phyloP scores from a whole-genome alignment of 768 basidiomycete species.

The Dioszegia crocea region DNA sequence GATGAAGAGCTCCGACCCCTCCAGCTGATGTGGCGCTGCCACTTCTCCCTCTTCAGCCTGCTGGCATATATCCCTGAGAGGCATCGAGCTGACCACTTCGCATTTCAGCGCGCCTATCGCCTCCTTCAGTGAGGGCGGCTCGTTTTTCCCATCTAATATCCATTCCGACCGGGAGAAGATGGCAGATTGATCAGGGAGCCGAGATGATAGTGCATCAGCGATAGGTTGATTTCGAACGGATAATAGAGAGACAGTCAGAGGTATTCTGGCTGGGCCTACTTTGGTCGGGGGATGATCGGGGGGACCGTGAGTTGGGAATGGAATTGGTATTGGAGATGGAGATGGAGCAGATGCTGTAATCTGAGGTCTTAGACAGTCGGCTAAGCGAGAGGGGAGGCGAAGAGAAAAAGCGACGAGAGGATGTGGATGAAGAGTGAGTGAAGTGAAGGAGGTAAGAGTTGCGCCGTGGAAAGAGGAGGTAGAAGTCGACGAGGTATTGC shows the following conservation, averaged over 20 bases:
- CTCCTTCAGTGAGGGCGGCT: conserved; percentile 23
- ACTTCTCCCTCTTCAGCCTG: not conserved
- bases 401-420: conserved; percentile 87
- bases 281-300: not conserved
- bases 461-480: conserved; percentile 69
- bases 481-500: conserved; percentile 51
- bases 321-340: not conserved
- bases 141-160: not conserved
- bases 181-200: conserved; percentile 50
- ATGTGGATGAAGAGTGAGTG: conserved; percentile 80
- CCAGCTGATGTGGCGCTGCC: not conserved
- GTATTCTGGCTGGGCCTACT: conserved; percentile 15
- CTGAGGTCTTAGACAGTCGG: conserved; percentile 51
- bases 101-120: conserved; percentile 73
- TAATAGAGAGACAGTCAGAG: conserved; percentile 68
- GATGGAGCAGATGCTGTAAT: conserved; percentile 15
- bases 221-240: conserved; percentile 62
- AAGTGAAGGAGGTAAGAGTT: conserved; percentile 88
- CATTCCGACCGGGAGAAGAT: conserved; percentile 16
- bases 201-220: conserved; percentile 68
- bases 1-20: conserved; percentile 66
- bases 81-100: conserved; percentile 62
- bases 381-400: conserved; percentile 84
- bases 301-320: not conserved
- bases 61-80: conserved; percentile 56